These are phyloP conservation scores for Ensete glaucum DNA, from an alignment of 176 grass and related monocot genomes.

Conservation along the genomic window DNA sequence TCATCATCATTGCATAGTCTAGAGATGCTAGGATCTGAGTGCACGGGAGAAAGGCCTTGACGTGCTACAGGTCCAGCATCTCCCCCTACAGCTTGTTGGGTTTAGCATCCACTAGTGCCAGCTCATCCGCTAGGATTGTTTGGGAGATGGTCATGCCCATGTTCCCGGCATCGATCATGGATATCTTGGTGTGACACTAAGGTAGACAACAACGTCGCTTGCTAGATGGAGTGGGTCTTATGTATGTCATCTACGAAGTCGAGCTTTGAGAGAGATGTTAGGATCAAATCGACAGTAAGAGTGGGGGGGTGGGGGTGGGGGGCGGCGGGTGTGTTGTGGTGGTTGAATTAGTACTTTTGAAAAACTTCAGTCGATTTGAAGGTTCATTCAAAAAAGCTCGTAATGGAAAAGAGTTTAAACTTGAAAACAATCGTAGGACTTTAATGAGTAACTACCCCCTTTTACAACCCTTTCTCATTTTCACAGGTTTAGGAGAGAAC, in stretches of 20 bases:
- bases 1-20: constrained; percentile 27
- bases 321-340: no score
- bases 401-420: no score
- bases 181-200: constrained; percentile 44
- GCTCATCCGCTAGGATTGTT: constrained; percentile 88
- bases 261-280: no score
- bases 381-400: no score
- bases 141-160: constrained; percentile 98
- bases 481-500: no score
- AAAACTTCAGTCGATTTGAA: no score
- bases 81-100: constrained; percentile 73
- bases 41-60: constrained; percentile 73
- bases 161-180: constrained; percentile 66
- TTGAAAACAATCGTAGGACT: no score
- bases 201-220: background rate
- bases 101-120: constrained; percentile 64
- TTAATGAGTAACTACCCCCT: no score
- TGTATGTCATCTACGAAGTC: no score
- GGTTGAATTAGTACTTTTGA: background rate
- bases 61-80: constrained; percentile 96
- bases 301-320: no score
- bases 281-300: no score
- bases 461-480: no score
- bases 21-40: constrained; percentile 40
- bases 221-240: background rate